A percentile compares a stretch with the other conserved stretches of the same genome.
These are phyloP conservation scores for Plasmodium berghei DNA, from an alignment of 169 alveolate species.

Conservation along the genomic window DNA sequence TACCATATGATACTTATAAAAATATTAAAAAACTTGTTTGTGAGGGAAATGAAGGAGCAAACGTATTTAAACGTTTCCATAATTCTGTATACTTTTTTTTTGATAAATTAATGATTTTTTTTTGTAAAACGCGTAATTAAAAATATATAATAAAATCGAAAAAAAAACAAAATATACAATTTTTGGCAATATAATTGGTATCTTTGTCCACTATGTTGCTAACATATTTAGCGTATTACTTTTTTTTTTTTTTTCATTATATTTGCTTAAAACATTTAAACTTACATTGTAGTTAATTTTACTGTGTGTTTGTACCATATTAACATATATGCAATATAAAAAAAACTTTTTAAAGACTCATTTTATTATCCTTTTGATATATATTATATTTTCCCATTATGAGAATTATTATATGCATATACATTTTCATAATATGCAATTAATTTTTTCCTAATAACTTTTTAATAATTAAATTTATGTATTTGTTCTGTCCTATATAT, in stretches of 20 bases:
- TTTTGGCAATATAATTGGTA: not conserved
- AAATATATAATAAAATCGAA: not conserved
- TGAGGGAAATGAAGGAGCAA: slow-evolving; percentile 1
- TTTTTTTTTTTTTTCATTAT: not conserved
- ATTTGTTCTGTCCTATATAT: too few relatives aligned
- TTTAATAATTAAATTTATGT: too few relatives aligned
- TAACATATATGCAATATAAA: too few relatives aligned
- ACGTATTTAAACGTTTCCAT: slow-evolving; percentile 41
- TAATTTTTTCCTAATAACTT: too few relatives aligned
- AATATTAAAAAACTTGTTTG: slow-evolving; percentile 44
- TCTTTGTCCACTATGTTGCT: not conserved
- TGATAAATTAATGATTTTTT: slow-evolving; percentile 40
- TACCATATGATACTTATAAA: slow-evolving; percentile 72
- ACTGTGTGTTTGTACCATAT: too few relatives aligned
- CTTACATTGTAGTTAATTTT: too few relatives aligned
- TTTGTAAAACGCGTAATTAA: slow-evolving; percentile 1
- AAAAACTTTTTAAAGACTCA: too few relatives aligned
- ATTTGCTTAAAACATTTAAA: too few relatives aligned
- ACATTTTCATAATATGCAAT: too few relatives aligned
- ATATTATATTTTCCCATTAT: too few relatives aligned
- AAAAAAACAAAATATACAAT: not conserved
- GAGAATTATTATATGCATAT: too few relatives aligned
- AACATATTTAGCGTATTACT: not conserved
- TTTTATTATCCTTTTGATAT: too few relatives aligned
- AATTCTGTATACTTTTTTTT: slow-evolving; percentile 24